phyloP scores from a whole-genome alignment of 2,329 filamentous ascomycete genomes.

The Verticillium nonalfalfae region DNA sequence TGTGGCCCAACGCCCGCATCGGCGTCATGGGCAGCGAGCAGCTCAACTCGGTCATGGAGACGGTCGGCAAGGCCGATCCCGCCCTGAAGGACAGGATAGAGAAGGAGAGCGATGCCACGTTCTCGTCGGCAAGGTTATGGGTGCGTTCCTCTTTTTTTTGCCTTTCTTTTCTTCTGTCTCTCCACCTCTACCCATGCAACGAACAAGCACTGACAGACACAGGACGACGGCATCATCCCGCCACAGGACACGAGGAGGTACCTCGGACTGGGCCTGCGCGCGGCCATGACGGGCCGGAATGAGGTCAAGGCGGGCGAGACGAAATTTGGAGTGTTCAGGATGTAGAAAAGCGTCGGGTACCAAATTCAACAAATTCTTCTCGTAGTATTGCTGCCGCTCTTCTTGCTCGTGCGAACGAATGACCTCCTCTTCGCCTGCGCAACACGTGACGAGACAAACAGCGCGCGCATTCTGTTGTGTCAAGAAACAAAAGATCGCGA shows the following conservation, averaged over 20 bases:
- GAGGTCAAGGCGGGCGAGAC: constrained; percentile 55
- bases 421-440: neutral
- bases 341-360: constrained; percentile 41
- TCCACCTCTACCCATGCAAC: constrained; percentile 5
- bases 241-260: constrained; percentile 70
- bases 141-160: constrained; percentile 35
- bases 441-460: neutral
- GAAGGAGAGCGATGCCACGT: constrained; percentile 80
- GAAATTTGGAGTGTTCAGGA: constrained; percentile 76
- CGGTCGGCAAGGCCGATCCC: constrained; percentile 78
- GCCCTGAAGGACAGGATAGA: constrained; percentile 81
- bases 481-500: neutral
- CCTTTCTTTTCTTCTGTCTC: neutral
- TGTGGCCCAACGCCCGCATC: constrained; percentile 96
- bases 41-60: constrained; percentile 87
- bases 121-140: constrained; percentile 86
- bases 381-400: neutral
- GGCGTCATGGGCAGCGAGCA: constrained; percentile 96
- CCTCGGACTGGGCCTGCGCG: constrained; percentile 65
- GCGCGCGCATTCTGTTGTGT: neutral
- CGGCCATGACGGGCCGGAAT: constrained; percentile 63
- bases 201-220: constrained; percentile 4
- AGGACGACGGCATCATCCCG: constrained; percentile 75
- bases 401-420: neutral
- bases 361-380: neutral